phyloP scores from a whole-genome alignment of 2,329 filamentous ascomycete species.

The Pseudogymnoascus sp. region DNA sequence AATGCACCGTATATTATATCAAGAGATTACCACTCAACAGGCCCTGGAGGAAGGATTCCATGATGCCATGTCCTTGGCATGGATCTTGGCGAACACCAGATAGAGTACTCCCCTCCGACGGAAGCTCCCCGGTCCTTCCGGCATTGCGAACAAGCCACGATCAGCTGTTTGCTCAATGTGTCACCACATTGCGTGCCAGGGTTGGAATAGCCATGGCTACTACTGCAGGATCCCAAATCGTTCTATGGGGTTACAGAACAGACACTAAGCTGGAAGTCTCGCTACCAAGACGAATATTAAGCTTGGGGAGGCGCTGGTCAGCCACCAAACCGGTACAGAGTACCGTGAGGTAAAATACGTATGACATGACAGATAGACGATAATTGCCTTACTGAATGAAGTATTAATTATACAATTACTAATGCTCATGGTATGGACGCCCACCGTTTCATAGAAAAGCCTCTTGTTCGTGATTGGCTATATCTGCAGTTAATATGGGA shows the following conservation, averaged over 20 bases:
- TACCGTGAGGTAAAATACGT: not conserved
- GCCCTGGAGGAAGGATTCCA: conserved; percentile 1
- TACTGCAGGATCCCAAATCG: not conserved
- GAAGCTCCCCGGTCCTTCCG: not conserved
- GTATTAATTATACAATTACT: not conserved
- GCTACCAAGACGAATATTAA: not conserved
- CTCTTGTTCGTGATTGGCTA: not conserved
- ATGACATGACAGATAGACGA: not conserved
- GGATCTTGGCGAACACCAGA: not conserved
- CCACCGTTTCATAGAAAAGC: not conserved
- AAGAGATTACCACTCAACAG: not conserved
- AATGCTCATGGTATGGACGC: not conserved
- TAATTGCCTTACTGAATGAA: not conserved
- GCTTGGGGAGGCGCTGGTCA: not conserved
- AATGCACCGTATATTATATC: conserved; percentile 1
- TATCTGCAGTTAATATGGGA: not conserved
- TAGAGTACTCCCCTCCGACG: not conserved
- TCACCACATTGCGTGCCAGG: conserved; percentile 4
- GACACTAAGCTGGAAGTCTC: not conserved
- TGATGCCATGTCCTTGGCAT: not conserved
- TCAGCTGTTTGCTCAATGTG: not conserved
- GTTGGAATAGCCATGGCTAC: not conserved
- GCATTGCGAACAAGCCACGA: not conserved
- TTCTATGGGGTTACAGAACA: not conserved
- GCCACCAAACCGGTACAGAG: not conserved